Evolutionary conservation across 2,329 filamentous ascomycete species (phyloP).

Genomic region (Trichoderma sp.): DNA sequence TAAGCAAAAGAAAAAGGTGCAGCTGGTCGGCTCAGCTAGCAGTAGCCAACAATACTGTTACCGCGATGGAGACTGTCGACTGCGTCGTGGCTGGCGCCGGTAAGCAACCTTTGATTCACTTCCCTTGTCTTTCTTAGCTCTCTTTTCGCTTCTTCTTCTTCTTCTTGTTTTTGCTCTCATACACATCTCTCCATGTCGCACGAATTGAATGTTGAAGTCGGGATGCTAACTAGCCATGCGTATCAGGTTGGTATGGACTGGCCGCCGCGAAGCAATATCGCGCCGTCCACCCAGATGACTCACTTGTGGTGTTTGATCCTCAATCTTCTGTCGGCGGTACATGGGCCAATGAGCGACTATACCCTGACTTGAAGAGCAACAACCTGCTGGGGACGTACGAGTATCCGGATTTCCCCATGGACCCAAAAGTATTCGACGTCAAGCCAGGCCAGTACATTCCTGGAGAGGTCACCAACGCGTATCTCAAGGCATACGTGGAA

Average conservation of each 20-base stretch:
- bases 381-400: slow-evolving; percentile 75
- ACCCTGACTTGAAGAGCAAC: slow-evolving; percentile 72
- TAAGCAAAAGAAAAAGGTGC: slow-evolving; percentile 15
- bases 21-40: neutral
- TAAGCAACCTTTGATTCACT: slow-evolving; percentile 42
- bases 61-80: slow-evolving; percentile 49
- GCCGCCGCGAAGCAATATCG: slow-evolving; percentile 64
- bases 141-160: too few species aligned
- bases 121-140: neutral
- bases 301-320: slow-evolving; percentile 62
- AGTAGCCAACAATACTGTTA: slow-evolving; percentile 6
- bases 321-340: slow-evolving; percentile 65
- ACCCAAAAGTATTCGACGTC: slow-evolving; percentile 54
- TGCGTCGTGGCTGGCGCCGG: slow-evolving; percentile 58
- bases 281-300: slow-evolving; percentile 59
- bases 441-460: slow-evolving; percentile 53
- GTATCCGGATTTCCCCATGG: slow-evolving; percentile 75
- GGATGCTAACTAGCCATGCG: neutral
- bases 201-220: neutral
- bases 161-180: neutral
- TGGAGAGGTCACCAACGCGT: slow-evolving; percentile 51
- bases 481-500: slow-evolving; percentile 51
- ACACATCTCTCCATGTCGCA: neutral
- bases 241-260: slow-evolving; percentile 54
- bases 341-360: slow-evolving; percentile 69